Percentiles rank a stretch among this genome's conserved stretches.
These are phyloP conservation scores for Globisporangium nunn DNA, from an alignment of 352 stramenopile species.

Conservation along the genomic window DNA sequence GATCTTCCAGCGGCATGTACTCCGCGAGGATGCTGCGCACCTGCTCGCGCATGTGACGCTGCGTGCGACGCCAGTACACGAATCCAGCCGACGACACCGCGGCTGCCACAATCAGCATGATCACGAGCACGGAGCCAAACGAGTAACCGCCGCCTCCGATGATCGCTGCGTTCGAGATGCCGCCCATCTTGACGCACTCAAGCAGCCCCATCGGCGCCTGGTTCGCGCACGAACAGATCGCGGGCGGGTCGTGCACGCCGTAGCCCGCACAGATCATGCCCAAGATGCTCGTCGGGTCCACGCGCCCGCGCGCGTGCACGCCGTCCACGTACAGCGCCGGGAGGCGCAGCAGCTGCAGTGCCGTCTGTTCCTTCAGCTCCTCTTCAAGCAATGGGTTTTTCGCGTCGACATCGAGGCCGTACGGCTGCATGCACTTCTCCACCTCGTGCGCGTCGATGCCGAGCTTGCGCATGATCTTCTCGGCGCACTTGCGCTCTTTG, in stretches of 20 bases:
- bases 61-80: slow-evolving; percentile 89
- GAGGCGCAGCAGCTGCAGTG: slow-evolving; percentile 88
- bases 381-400: slow-evolving; percentile 88
- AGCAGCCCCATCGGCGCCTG: slow-evolving; percentile 52
- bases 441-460: slow-evolving; percentile 80
- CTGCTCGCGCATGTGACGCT: slow-evolving; percentile 93
- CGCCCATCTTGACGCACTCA: slow-evolving; percentile 68
- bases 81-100: slow-evolving; percentile 69
- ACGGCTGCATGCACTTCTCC: slow-evolving; percentile 92
- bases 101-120: slow-evolving; percentile 76
- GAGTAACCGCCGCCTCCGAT: slow-evolving; percentile 52
- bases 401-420: slow-evolving; percentile 81
- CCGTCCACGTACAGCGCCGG: slow-evolving; percentile 94
- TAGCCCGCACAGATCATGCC: slow-evolving; percentile 85
- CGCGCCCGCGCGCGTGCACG: slow-evolving; percentile 86
- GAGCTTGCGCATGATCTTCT: slow-evolving; percentile 88
- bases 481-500: slow-evolving; percentile 81
- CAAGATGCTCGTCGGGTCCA: slow-evolving; percentile 84
- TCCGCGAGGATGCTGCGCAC: slow-evolving; percentile 94
- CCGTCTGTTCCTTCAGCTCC: slow-evolving; percentile 87
- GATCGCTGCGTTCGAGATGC: slow-evolving; percentile 53
- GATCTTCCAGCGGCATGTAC: slow-evolving; percentile 95
- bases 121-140: slow-evolving; percentile 79
- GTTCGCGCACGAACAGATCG: slow-evolving; percentile 69
- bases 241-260: slow-evolving; percentile 67